A percentile compares a stretch with the other conserved stretches of the same genome.
Evolutionary conservation across 1,284 basidiomycete genomes (phyloP).

Genomic region (Cryptococcus sp.): DNA sequence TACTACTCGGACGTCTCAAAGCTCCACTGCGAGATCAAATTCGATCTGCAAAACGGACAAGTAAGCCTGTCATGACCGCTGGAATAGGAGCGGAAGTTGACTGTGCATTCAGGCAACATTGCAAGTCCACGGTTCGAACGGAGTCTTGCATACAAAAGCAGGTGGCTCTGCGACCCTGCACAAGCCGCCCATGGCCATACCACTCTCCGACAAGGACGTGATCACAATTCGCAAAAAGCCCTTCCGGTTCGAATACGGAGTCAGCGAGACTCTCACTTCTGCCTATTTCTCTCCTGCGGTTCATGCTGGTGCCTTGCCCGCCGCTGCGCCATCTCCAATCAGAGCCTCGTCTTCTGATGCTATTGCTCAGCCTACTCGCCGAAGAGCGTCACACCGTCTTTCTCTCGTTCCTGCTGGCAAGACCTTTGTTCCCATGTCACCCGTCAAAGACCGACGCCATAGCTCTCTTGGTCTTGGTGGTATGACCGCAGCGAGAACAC

Average conservation of each 20-base stretch:
- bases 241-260: constrained; percentile 48
- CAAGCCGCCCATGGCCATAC: constrained; percentile 27
- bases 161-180: constrained; percentile 16
- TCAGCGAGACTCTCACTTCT: constrained; percentile 3
- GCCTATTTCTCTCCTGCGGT: constrained; percentile 12
- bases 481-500: constrained; percentile 3
- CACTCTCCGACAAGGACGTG: constrained; percentile 38
- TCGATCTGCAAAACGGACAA: constrained; percentile 39
- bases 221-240: constrained; percentile 47
- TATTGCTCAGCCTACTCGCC: constrained; percentile 5
- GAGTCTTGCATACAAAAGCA: constrained; percentile 27
- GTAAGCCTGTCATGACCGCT: constrained; percentile 24
- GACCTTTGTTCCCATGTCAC: constrained; percentile 41
- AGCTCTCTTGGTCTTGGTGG: constrained; percentile 20
- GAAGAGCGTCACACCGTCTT: constrained; percentile 38
- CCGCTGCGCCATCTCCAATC: constrained; percentile 8
- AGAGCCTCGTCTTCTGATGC: constrained; percentile 3
- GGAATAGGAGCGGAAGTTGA: neutral
- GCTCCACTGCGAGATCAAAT: constrained; percentile 47
- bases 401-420: constrained; percentile 45
- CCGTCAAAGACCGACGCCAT: constrained; percentile 29
- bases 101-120: constrained; percentile 35
- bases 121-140: constrained; percentile 41
- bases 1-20: constrained; percentile 51
- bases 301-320: constrained; percentile 1